Evolutionary conservation across 768 basidiomycete species (phyloP).

Genomic region (Lyophyllum shimeji): DNA sequence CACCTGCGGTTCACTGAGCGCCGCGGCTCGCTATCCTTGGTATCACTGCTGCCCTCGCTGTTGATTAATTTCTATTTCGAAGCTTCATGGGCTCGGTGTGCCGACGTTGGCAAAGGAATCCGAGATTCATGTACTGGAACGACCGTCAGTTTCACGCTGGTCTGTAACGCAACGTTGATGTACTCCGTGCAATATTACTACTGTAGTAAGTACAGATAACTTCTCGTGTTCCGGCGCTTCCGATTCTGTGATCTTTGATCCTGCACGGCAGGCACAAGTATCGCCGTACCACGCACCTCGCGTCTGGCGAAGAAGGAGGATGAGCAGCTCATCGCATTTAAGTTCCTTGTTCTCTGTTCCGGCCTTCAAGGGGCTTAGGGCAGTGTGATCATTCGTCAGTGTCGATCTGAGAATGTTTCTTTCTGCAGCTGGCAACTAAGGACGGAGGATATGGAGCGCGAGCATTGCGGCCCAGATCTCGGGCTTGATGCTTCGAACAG

Average conservation of each 20-base stretch:
- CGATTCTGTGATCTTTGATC: not conserved
- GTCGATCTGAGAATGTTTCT: not conserved
- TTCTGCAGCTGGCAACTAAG: not conserved
- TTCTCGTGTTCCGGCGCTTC: too few relatives aligned
- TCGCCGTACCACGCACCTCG: not conserved
- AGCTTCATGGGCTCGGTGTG: too few relatives aligned
- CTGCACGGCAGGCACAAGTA: not conserved
- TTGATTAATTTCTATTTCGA: not conserved
- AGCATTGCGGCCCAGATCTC: not conserved
- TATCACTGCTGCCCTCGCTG: too few relatives aligned
- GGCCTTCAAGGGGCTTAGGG: not conserved
- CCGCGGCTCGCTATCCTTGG: too few relatives aligned
- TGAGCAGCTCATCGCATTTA: too few relatives aligned
- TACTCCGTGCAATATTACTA: too few relatives aligned
- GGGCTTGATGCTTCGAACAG: not conserved
- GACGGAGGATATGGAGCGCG: not conserved
- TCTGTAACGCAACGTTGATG: too few relatives aligned
- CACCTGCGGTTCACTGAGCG: too few relatives aligned
- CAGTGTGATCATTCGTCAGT: not conserved
- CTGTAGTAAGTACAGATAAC: too few relatives aligned
- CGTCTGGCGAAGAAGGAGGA: not conserved
- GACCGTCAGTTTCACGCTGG: too few relatives aligned
- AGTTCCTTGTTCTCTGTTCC: not conserved
- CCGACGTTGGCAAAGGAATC: too few relatives aligned
- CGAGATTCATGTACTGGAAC: too few relatives aligned